Base-by-base conservation (phyloP, 768 basidiomycete species). In the Kwoniella pini region DNA sequence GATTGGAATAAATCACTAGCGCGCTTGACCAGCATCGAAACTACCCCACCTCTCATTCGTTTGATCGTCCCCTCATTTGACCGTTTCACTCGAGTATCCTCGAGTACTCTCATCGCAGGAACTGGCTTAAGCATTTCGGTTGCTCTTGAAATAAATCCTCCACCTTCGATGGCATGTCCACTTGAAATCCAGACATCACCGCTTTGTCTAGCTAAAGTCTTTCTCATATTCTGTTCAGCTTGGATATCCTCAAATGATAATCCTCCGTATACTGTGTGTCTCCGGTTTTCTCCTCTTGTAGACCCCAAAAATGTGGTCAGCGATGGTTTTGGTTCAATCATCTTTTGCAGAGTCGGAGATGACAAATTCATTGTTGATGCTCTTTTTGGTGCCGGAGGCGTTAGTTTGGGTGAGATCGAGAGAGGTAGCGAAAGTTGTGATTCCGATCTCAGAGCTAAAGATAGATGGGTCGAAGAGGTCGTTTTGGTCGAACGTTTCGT, bases 71-170 rank as follows among this genome's bases (percentile, higher is more conserved):
- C 48, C 28, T 42, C 21, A 21, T 50, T 28, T 11, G 19, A 39
- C 17, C 27, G 7, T 19, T 42, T 5, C 26, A 24, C 39, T 24
- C 44, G 19, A 30, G 33, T 54, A 15, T 42, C 15, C 28, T 64
- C 68, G 28, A 75, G 39, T 0, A 75, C 66, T 31, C 67, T 28
- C 64, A 75, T 60, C 3, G 73, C 70, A 11, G 73, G 73, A 13
- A 63, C 49, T 31, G 73, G 70, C 21, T 70, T 69, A 26, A 75
- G 53, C 73, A 75, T 75, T 44, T 75, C 73, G 9, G 62, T 60
- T 3, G 65, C 68, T 43, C 73, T 58, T 12, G 63, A 53, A 2
- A 64, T 40, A 4, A 67, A 7, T 11, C 59, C 57, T 2, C 65
- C 64, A 39, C 61, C 56, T 31, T 65, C 57, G 15, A 61, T 60